Conservation (phyloP, 225 moss, liverwort and hornwort species). For the Asterella californica region DNA sequence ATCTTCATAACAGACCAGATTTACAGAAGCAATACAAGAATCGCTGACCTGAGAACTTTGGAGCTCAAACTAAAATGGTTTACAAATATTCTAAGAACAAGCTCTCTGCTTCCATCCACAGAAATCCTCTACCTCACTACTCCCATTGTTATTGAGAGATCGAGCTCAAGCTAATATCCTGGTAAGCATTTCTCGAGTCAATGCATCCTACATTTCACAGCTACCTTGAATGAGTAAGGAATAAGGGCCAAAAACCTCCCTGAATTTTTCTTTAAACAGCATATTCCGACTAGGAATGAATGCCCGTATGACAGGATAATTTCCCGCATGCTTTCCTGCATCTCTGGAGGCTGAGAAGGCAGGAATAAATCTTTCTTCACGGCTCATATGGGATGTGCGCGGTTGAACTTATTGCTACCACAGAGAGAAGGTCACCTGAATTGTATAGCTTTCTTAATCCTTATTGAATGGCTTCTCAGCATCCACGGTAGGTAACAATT, state of each 20-base stretch:
- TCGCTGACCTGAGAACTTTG: conserved; percentile 11
- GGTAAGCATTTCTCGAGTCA: neutral
- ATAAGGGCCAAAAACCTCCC: conserved; percentile 7
- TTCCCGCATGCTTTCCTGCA: conserved; percentile 8
- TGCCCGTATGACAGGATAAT: neutral
- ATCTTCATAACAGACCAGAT: conserved; percentile 16
- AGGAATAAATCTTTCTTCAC: conserved; percentile 12
- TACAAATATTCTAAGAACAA: neutral
- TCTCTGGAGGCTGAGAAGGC: conserved; percentile 6
- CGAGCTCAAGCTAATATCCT: neutral
- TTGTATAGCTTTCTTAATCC: neutral
- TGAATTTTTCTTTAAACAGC: neutral
- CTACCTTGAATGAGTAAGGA: conserved; percentile 7
- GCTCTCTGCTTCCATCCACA: conserved; percentile 8
- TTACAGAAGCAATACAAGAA: conserved; percentile 16
- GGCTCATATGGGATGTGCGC: neutral
- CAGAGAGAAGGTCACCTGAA: neutral
- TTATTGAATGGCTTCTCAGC: neutral
- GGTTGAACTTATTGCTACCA: neutral
- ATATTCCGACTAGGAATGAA: neutral
- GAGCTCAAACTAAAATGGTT: conserved; percentile 9
- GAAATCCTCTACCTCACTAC: conserved; percentile 1
- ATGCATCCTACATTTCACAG: conserved; percentile 11
- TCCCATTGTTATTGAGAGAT: conserved; percentile 8
- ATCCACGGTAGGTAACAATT: neutral